phyloP scores from a whole-genome alignment of 495 filamentous ascomycete genomes.

The Umbilicaria muhlenbergii region DNA sequence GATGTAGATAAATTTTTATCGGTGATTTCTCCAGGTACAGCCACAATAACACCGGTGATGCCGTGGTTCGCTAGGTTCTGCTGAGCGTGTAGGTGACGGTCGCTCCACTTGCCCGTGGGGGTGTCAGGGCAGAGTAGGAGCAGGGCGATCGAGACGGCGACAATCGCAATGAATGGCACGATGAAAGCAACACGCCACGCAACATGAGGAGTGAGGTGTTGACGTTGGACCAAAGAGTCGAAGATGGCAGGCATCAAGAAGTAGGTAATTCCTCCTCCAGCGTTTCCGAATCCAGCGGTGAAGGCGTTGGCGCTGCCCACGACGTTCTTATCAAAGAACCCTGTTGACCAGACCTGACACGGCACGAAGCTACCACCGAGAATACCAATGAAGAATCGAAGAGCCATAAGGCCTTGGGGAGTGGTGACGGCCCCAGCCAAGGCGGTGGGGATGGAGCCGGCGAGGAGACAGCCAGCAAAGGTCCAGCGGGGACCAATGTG shows the following conservation, averaged over 20 bases:
- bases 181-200: slow-evolving; percentile 80
- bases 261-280: slow-evolving; percentile 74
- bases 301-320: slow-evolving; percentile 84
- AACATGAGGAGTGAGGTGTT: slow-evolving; percentile 41
- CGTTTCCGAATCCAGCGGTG: slow-evolving; percentile 75
- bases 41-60: slow-evolving; percentile 28
- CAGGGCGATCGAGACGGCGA: slow-evolving; percentile 46
- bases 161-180: slow-evolving; percentile 67
- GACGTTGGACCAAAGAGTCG: slow-evolving; percentile 53
- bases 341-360: slow-evolving; percentile 92
- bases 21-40: slow-evolving; percentile 37
- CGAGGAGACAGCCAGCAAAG: slow-evolving; percentile 59
- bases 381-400: slow-evolving; percentile 89
- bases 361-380: slow-evolving; percentile 84
- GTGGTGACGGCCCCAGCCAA: slow-evolving; percentile 62
- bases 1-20: slow-evolving; percentile 31
- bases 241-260: slow-evolving; percentile 92
- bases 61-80: slow-evolving; percentile 27
- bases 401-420: slow-evolving; percentile 52
- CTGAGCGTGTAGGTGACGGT: slow-evolving; percentile 40
- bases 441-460: slow-evolving; percentile 68
- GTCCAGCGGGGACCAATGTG: slow-evolving; percentile 67
- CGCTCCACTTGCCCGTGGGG: slow-evolving; percentile 69
- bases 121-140: slow-evolving; percentile 69
- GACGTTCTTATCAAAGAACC: slow-evolving; percentile 91